Evolutionary conservation across 2,329 filamentous ascomycete species (phyloP).

Genomic region (Penicillium sp.): DNA sequence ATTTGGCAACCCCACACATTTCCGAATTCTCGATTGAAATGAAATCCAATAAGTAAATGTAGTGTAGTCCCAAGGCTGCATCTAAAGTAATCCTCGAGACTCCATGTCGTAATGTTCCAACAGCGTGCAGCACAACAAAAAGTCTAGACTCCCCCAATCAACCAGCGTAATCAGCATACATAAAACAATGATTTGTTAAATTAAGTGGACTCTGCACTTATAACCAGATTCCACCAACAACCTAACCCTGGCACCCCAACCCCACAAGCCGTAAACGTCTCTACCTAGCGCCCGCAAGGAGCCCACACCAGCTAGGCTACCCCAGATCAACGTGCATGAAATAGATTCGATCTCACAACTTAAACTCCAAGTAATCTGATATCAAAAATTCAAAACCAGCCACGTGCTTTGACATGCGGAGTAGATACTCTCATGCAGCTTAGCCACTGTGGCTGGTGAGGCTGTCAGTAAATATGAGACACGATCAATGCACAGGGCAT

Average conservation of each 20-base stretch:
- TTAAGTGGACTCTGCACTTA: neutral
- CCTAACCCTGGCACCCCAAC: conserved; percentile 7
- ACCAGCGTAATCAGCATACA: no score
- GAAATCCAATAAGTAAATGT: no score
- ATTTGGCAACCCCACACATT: no score
- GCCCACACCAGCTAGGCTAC: neutral
- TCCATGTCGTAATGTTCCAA: no score
- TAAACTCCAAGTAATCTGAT: neutral
- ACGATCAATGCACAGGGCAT: conserved; percentile 7
- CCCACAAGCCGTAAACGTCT: conserved; percentile 5
- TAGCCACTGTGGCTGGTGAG: conserved; percentile 5
- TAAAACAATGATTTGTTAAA: no score
- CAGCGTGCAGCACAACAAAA: no score
- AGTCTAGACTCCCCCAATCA: no score
- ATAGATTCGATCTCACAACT: neutral
- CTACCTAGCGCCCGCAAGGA: conserved; percentile 6
- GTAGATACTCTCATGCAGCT: neutral
- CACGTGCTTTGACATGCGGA: neutral
- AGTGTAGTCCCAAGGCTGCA: no score
- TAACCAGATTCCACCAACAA: neutral
- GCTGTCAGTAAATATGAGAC: neutral
- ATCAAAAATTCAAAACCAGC: neutral
- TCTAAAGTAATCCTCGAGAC: no score
- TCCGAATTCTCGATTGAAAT: no score
- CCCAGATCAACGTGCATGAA: conserved; percentile 4